These are phyloP conservation scores for Fusarium devonianum DNA, from an alignment of 2,329 filamentous ascomycete genomes.

Conservation along the genomic window DNA sequence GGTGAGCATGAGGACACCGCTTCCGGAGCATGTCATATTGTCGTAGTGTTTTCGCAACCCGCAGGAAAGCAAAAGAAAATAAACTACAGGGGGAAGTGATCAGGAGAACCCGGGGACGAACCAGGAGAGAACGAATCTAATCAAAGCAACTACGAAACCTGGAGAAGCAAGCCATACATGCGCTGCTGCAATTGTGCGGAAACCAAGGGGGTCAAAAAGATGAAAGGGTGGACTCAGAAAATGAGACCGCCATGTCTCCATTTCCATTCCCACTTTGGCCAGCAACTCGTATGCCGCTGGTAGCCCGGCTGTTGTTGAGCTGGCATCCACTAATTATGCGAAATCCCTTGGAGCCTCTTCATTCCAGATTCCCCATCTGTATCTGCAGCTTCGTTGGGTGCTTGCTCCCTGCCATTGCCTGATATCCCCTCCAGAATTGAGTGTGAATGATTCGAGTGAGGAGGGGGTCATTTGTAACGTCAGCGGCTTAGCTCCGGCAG, in stretches of 20 bases:
- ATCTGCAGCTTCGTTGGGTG: neutral
- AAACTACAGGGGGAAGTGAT: constrained; percentile 23
- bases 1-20: too few species aligned
- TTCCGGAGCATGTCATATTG: constrained; percentile 10
- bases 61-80: constrained; percentile 18
- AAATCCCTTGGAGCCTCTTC: too few species aligned
- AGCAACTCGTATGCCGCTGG: neutral
- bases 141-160: too few species aligned
- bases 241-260: constrained; percentile 15
- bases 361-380: too few species aligned
- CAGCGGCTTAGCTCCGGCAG: constrained; percentile 20
- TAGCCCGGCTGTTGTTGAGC: constrained; percentile 7
- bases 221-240: neutral
- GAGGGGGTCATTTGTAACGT: constrained; percentile 21
- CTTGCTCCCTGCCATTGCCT: neutral
- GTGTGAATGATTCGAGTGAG: too few species aligned
- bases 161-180: constrained; percentile 9
- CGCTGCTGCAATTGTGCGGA: neutral
- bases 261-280: constrained; percentile 20
- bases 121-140: too few species aligned
- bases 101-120: too few species aligned
- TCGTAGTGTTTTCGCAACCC: constrained; percentile 19
- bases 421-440: constrained; percentile 18
- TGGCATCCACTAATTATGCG: neutral
- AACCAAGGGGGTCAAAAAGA: constrained; percentile 3